phyloP scores from a whole-genome alignment of 805 yeast species.

The Metschnikowia gruessii region DNA sequence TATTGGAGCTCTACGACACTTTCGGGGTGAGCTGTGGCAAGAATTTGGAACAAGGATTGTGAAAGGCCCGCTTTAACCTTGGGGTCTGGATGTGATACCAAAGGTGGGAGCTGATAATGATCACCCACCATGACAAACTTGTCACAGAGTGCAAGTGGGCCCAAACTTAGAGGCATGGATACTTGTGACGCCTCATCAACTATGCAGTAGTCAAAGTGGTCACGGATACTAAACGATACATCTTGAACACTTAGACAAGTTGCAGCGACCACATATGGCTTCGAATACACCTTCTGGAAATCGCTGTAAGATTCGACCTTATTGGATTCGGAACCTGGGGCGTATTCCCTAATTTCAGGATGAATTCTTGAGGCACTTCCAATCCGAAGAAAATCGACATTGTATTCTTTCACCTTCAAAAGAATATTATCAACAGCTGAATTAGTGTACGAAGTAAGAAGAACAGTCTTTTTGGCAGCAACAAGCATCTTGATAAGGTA shows the following conservation, averaged over 20 bases:
- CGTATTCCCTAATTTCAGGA: conserved; percentile 52
- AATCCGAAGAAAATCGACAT: conserved; percentile 54
- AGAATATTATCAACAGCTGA: conserved; percentile 95
- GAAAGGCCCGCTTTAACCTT: conserved; percentile 68
- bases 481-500: conserved; percentile 64
- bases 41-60: conserved; percentile 67
- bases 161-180: conserved; percentile 85
- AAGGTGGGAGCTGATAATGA: conserved; percentile 89
- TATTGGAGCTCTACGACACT: conserved; percentile 72
- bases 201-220: conserved; percentile 83
- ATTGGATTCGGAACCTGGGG: conserved; percentile 39
- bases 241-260: conserved; percentile 80
- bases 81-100: conserved; percentile 58
- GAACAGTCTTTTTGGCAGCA: conserved; percentile 58
- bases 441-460: conserved; percentile 86
- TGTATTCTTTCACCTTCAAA: conserved; percentile 53
- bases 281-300: conserved; percentile 45
- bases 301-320: conserved; percentile 42
- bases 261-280: conserved; percentile 76
- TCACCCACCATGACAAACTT: conserved; percentile 94
- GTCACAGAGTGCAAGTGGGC: conserved; percentile 76
- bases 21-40: conserved; percentile 71
- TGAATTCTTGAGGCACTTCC: conserved; percentile 64
- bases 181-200: conserved; percentile 97
- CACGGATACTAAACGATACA: conserved; percentile 51